These are phyloP conservation scores for Fusarium globosum DNA, from an alignment of 2,329 filamentous ascomycete species.

Conservation along the genomic window DNA sequence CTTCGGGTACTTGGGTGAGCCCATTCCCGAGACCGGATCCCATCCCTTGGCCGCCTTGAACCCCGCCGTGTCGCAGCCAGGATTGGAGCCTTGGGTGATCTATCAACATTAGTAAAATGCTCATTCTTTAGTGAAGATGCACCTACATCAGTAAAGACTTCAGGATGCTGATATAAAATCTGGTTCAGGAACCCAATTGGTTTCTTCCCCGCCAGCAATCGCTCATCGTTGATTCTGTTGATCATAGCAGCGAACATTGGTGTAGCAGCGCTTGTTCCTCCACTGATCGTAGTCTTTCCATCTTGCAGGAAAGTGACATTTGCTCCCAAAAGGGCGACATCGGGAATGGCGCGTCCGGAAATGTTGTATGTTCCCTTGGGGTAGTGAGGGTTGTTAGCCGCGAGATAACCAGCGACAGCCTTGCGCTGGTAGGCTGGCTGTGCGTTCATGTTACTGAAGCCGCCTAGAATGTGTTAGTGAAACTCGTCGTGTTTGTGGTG, in stretches of 20 bases:
- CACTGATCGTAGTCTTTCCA: background rate
- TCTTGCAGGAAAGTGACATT: background rate
- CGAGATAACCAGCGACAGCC: background rate
- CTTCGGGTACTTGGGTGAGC: background rate
- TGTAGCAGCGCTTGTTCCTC: background rate
- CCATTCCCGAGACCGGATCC: constrained; percentile 9
- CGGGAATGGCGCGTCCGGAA: background rate
- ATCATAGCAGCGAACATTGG: background rate
- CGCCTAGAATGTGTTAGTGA: background rate
- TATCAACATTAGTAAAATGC: background rate
- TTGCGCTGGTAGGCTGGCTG: background rate
- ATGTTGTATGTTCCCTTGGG: constrained; percentile 7
- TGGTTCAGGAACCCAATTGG: constrained; percentile 4
- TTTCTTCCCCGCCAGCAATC: background rate
- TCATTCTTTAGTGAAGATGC: fast-evolving
- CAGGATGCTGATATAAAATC: background rate
- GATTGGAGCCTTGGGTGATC: background rate
- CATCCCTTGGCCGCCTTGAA: constrained; percentile 10
- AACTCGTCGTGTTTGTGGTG: fast-evolving
- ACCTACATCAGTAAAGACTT: background rate
- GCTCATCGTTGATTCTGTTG: background rate
- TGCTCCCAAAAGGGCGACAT: background rate
- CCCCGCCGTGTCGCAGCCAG: background rate
- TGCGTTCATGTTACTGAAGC: background rate
- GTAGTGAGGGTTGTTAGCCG: background rate